Conservation (phyloP, 2,329 filamentous ascomycete species). For the Aspergillus fumigatiaffinis region DNA sequence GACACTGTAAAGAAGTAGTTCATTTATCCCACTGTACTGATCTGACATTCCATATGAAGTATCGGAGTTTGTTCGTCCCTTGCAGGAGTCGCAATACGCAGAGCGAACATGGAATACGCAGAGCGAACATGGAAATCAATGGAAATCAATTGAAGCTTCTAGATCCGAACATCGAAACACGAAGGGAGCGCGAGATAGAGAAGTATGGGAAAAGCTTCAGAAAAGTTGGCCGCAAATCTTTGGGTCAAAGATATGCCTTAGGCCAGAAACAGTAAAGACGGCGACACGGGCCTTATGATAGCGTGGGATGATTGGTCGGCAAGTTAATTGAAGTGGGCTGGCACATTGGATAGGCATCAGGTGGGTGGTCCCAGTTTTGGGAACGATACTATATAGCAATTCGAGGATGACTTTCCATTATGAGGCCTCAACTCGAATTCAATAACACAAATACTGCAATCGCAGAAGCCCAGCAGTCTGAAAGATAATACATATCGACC, state of each 20-base stretch:
- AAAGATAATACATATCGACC: not conserved
- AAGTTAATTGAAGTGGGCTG: not conserved
- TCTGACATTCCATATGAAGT: too few species aligned
- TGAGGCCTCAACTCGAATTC: not conserved
- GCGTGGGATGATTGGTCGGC: not conserved
- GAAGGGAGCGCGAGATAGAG: not conserved
- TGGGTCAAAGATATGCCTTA: not conserved
- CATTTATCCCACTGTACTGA: not conserved
- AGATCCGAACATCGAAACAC: not conserved
- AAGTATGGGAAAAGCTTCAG: not conserved
- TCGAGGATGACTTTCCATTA: not conserved
- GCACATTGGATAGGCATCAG: too few species aligned
- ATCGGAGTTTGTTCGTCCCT: not conserved
- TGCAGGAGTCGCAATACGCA: not conserved
- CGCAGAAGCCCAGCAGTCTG: not conserved
- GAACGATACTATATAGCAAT: not conserved
- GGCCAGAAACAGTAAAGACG: not conserved
- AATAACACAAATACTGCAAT: not conserved
- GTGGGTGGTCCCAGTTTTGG: too few species aligned
- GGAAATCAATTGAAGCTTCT: not conserved
- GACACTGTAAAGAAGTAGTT: constrained; percentile 1
- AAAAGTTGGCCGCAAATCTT: not conserved
- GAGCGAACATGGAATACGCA: not conserved
- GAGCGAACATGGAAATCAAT: not conserved
- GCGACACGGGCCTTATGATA: not conserved